Conservation (phyloP, 768 basidiomycete genomes). For the Podaxis mareebaensis region DNA sequence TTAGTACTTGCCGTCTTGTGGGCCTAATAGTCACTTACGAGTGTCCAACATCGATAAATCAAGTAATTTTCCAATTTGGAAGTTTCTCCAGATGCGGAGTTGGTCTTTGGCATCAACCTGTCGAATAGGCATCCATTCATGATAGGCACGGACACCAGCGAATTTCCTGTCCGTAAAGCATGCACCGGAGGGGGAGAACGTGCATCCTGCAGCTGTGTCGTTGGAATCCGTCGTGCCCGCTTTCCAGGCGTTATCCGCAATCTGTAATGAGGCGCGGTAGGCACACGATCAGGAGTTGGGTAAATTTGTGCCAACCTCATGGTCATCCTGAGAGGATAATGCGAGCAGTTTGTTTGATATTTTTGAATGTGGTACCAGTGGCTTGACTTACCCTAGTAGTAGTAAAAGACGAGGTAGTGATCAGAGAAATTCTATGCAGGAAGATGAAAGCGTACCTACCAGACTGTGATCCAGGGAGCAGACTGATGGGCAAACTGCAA, state of each 20-base stretch:
- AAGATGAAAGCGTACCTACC: constrained; percentile 30
- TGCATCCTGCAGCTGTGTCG: constrained; percentile 49
- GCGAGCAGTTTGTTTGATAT: constrained; percentile 6
- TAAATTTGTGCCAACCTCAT: constrained; percentile 36
- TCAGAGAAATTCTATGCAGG: neutral
- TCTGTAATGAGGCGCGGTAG: constrained; percentile 25
- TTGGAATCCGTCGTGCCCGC: constrained; percentile 56
- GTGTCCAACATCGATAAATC: constrained; percentile 66
- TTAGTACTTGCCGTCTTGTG: neutral
- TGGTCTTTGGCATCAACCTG: constrained; percentile 55
- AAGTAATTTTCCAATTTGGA: constrained; percentile 63
- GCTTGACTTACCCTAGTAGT: constrained; percentile 1
- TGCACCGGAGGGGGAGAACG: constrained; percentile 52
- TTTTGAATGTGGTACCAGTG: neutral
- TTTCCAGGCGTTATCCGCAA: constrained; percentile 60
- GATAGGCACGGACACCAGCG: constrained; percentile 58
- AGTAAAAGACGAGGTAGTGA: neutral
- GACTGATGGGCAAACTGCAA: constrained; percentile 48
- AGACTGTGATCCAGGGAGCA: constrained; percentile 59
- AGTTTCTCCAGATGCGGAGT: constrained; percentile 63
- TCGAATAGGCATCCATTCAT: constrained; percentile 65
- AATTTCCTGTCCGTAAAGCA: constrained; percentile 62
- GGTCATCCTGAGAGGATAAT: constrained; percentile 41
- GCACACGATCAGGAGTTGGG: neutral
- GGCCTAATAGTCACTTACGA: constrained; percentile 31